Evolutionary conservation across 2,329 filamentous ascomycete genomes (phyloP).

Genomic region (Pyrenophora graminea): DNA sequence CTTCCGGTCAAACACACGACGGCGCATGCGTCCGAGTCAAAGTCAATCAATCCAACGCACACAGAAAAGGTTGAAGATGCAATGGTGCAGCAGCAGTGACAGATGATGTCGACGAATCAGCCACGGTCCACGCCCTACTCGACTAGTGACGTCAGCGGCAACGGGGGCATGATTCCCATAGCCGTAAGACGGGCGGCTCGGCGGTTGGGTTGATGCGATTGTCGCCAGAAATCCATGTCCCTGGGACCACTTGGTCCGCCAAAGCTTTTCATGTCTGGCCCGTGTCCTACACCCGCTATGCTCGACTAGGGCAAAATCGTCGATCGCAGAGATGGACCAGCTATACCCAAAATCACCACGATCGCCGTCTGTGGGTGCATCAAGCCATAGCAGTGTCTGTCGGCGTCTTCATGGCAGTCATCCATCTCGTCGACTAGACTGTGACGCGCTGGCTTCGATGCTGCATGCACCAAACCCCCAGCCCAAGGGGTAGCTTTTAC

Average conservation of each 20-base stretch:
- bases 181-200: background rate
- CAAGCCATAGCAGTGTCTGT: conserved; percentile 16
- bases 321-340: conserved; percentile 17
- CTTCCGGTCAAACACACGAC: no score
- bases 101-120: no score
- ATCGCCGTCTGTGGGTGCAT: conserved; percentile 25
- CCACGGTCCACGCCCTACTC: background rate
- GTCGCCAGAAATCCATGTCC: conserved; percentile 8
- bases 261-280: conserved; percentile 9
- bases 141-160: background rate
- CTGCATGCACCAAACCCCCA: conserved; percentile 1
- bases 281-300: conserved; percentile 12
- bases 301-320: conserved; percentile 15
- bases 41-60: no score
- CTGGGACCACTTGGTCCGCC: conserved; percentile 3
- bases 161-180: background rate
- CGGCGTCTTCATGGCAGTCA: conserved; percentile 7
- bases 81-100: no score
- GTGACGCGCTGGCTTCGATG: conserved; percentile 3
- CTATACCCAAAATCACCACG: conserved; percentile 11
- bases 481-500: background rate
- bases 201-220: conserved; percentile 8
- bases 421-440: conserved; percentile 8
- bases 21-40: no score
- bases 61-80: no score